Percentiles rank a stretch among this genome's conserved stretches.
These are phyloP conservation scores for Solanum acaule DNA, from an alignment of 257 asterid species.

Conservation along the genomic window DNA sequence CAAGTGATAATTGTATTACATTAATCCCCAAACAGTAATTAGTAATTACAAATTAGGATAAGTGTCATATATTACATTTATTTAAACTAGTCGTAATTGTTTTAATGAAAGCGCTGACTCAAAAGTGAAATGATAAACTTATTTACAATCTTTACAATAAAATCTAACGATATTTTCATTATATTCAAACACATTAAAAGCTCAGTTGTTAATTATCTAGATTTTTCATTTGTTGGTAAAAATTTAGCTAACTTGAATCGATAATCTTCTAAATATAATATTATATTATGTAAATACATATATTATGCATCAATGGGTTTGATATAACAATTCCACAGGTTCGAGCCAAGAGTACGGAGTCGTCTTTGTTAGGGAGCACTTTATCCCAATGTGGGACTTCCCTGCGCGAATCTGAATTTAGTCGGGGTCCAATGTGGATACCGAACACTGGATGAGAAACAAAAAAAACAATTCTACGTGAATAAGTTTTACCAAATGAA, in stretches of 20 bases:
- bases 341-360: no score
- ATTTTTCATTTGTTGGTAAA: neutral
- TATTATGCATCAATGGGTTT: no score
- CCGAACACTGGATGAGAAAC: rapidly evolving
- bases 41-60: neutral
- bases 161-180: neutral
- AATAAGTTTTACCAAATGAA: neutral
- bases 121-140: neutral
- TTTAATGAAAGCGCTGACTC: neutral
- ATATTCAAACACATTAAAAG: neutral
- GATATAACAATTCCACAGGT: neutral
- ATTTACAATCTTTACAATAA: neutral
- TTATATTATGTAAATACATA: no score
- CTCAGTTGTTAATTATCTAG: neutral
- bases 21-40: neutral
- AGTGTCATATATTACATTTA: neutral
- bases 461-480: neutral
- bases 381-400: no score
- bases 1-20: neutral
- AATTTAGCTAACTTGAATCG: neutral
- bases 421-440: no score
- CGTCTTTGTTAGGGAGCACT: no score
- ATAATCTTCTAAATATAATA: no score
- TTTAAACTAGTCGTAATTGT: neutral
- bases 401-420: no score